Evolutionary conservation across 305 asterid genomes (phyloP), one percentile per base, ranked within the genome.

Genomic region (Andrographis paniculata): DNA sequence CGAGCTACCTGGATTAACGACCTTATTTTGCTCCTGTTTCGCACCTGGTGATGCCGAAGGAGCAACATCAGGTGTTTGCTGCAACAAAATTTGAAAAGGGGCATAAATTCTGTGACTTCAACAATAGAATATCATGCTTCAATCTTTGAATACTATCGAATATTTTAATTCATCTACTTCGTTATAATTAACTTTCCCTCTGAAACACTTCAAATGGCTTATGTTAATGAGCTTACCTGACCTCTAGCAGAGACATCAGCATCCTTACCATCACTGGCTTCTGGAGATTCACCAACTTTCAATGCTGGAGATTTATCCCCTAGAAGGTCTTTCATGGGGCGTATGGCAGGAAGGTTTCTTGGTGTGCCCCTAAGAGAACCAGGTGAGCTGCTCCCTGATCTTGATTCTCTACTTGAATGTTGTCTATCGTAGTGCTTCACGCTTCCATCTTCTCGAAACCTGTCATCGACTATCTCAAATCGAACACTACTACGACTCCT

Each of bases 391-490:
- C 79, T 75, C 46, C 52, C 60, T 6, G 59, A 45, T 63, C 71
- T 71, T 28, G 73, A 14, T 3, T 70, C 91, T 53, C 49, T 57
- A 41, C 20, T 35, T 4, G 75, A 43, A 53, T 46, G 20, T 63
- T 78, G 20, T 63, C 80, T 66, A 5, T 63, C 88, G 46, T 61
- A 73, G 42, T 21, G 65, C 59, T 59, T 78, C 56, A 65, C 77
- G 44, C 42, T 20, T 37, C 87, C 88, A 45, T 80, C 86, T 2
- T 91, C 95, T 20, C 94, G 79, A 36, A 75, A 80, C 72, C 99
- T 72, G 60, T 91, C 96, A 62, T 91, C 95, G 45, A 91, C 94
- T 49, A 91, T 69, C 82, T 87, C 96, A 55, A 91, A 77, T 48
- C 59, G 73, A 30, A 79, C 41, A 16, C 79, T 2, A 36, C 76